A percentile compares a stretch with the other conserved stretches of the same genome.
These are phyloP conservation scores for Aspergillus texensis DNA, from an alignment of 2,329 filamentous ascomycete genomes.

Conservation along the genomic window DNA sequence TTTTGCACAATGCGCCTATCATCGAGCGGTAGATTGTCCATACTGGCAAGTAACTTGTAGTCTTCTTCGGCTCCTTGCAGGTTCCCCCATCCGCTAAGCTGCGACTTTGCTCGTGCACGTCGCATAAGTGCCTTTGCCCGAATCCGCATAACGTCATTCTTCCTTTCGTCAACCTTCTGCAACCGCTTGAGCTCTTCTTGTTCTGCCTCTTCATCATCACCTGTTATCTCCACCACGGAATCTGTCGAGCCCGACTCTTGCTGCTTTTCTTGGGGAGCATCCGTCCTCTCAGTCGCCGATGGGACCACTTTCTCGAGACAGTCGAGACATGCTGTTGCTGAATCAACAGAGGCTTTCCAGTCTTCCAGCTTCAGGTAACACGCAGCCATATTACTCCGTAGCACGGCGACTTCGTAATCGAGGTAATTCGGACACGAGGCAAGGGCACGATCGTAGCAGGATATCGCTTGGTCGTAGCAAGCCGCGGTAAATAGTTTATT, in stretches of 20 bases:
- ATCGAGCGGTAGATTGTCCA: constrained; percentile 61
- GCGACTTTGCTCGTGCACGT: constrained; percentile 71
- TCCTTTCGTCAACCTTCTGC: constrained; percentile 49
- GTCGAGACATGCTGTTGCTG: constrained; percentile 73
- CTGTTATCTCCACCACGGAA: constrained; percentile 54
- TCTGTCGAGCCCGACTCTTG: constrained; percentile 15
- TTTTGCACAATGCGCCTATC: constrained; percentile 70
- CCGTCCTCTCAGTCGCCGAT: constrained; percentile 32
- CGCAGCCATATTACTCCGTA: constrained; percentile 86
- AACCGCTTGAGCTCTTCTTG: constrained; percentile 48
- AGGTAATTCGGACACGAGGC: constrained; percentile 79
- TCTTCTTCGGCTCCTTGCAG: constrained; percentile 79
- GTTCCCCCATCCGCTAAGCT: constrained; percentile 76
- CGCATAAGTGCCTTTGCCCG: constrained; percentile 81
- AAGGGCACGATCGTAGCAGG: constrained; percentile 79
- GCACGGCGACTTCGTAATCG: constrained; percentile 83
- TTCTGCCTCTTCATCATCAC: constrained; percentile 42
- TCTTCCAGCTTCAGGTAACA: constrained; percentile 83
- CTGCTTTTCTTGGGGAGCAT: constrained; percentile 19
- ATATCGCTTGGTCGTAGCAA: constrained; percentile 75
- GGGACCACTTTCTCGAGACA: constrained; percentile 66
- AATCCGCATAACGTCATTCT: constrained; percentile 72
- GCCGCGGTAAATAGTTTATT: constrained; percentile 76
- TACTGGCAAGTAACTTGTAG: constrained; percentile 69
- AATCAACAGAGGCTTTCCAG: constrained; percentile 80